Conservation (phyloP, 148 eudicot genomes). For the Spergularia bocconei region DNA sequence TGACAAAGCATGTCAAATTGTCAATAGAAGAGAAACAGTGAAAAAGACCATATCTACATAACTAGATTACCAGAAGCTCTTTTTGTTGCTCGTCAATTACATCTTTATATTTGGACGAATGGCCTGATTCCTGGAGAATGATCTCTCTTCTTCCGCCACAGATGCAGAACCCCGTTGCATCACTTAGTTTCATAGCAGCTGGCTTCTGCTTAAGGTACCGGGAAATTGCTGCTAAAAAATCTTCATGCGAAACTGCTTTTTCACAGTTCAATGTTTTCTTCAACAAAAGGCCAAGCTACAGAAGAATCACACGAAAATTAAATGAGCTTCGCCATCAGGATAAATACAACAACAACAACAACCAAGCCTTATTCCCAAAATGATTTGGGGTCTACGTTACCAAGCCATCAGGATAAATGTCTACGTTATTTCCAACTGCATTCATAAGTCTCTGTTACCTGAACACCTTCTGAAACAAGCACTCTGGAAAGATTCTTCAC, state of each 20-base stretch:
- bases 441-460: conserved; percentile 39
- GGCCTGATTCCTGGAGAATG: conserved; percentile 14
- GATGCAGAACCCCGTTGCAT: conserved; percentile 54
- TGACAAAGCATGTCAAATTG: neutral
- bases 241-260: conserved; percentile 47
- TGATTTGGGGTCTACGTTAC: no score
- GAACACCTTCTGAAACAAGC: conserved; percentile 70
- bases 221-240: conserved; percentile 59
- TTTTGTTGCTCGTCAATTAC: conserved; percentile 56
- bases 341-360: no score
- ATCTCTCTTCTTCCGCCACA: conserved; percentile 63
- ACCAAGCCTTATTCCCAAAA: no score
- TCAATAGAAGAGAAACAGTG: no score
- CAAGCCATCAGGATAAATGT: neutral
- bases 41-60: neutral
- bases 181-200: conserved; percentile 37
- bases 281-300: conserved; percentile 65
- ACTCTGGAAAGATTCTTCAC: conserved; percentile 70
- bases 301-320: neutral
- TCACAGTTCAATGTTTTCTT: conserved; percentile 58
- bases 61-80: conserved; percentile 55
- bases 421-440: neutral
- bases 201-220: conserved; percentile 57
- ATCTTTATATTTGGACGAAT: conserved; percentile 30
- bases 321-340: neutral